A percentile compares a stretch with the other conserved stretches of the same genome.
phyloP scores from a whole-genome alignment of 108 stramenopile genomes.

The Mediolabrus comicus region DNA sequence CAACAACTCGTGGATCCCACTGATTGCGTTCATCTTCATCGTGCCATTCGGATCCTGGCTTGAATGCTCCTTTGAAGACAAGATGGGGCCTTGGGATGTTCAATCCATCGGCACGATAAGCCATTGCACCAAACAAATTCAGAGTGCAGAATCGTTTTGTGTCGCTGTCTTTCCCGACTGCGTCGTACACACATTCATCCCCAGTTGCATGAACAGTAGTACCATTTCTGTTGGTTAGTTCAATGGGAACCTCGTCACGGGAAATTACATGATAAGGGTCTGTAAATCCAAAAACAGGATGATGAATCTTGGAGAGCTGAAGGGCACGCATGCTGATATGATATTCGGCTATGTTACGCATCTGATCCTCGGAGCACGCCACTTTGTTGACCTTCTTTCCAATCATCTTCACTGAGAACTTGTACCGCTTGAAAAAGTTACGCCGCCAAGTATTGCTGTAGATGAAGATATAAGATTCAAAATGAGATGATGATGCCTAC shows the following conservation, averaged over 20 bases:
- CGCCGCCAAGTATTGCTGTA: background rate
- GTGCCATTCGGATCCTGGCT: background rate
- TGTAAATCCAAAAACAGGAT: background rate
- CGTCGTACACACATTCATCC: background rate
- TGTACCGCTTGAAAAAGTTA: background rate
- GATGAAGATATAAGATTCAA: background rate
- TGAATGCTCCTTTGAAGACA: background rate
- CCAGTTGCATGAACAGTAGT: background rate
- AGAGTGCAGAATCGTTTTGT: slow-evolving; percentile 1
- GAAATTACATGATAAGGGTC: background rate
- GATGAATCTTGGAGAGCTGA: background rate
- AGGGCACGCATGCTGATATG: background rate
- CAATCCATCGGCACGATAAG: background rate
- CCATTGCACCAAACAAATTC: background rate
- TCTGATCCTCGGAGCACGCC: background rate
- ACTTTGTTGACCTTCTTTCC: background rate
- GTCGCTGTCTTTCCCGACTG: background rate
- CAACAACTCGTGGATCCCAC: background rate
- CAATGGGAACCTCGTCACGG: background rate
- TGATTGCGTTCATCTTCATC: background rate
- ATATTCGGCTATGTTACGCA: background rate
- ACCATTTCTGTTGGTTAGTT: background rate
- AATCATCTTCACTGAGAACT: background rate
- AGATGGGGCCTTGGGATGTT: background rate
- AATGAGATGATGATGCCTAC: background rate